phyloP scores from a whole-genome alignment of 208 protist species.

The Naegleria lovaniensis region DNA sequence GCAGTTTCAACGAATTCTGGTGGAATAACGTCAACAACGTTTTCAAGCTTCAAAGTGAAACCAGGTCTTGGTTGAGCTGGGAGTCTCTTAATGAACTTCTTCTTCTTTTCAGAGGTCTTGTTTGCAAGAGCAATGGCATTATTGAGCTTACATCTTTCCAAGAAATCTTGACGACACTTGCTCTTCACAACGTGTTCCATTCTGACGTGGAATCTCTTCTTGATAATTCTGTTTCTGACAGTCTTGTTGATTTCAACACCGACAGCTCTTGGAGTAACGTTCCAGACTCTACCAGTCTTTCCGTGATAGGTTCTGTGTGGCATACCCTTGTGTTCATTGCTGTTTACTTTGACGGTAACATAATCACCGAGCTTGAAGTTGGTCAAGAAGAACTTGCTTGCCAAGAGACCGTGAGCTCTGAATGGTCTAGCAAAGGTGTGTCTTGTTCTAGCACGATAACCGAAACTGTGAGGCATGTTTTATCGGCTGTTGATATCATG shows the following conservation, averaged over 20 bases:
- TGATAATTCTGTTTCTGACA: slow-evolving; percentile 90
- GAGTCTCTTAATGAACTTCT: background rate
- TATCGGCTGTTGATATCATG: background rate
- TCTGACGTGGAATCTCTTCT: slow-evolving; percentile 99
- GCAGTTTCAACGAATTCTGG: slow-evolving; percentile 11
- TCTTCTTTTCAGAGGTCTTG: background rate
- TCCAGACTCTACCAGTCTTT: slow-evolving; percentile 98
- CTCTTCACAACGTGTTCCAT: slow-evolving; percentile 96
- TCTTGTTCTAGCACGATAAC: slow-evolving; percentile 93
- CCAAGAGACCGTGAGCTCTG: slow-evolving; percentile 80
- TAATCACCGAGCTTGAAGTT: slow-evolving; percentile 97
- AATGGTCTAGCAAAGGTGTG: slow-evolving; percentile 94
- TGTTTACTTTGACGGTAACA: slow-evolving; percentile 96
- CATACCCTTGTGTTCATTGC: slow-evolving; percentile 98
- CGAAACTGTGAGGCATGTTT: slow-evolving; percentile 78
- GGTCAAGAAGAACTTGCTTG: slow-evolving; percentile 89
- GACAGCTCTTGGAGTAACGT: slow-evolving; percentile 95
- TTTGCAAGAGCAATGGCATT: background rate
- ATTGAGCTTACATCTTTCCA: slow-evolving; percentile 51
- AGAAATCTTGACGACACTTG: slow-evolving; percentile 77
- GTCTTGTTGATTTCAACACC: slow-evolving; percentile 99
- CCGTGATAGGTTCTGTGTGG: slow-evolving; percentile 99
- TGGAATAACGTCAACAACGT: slow-evolving; percentile 5
- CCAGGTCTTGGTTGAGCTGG: background rate
- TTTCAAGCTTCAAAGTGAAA: background rate